Percentiles rank a stretch among this genome's conserved stretches.
phyloP scores from a whole-genome alignment of 2,329 filamentous ascomycete species.

The Fusarium fujikuroi region DNA sequence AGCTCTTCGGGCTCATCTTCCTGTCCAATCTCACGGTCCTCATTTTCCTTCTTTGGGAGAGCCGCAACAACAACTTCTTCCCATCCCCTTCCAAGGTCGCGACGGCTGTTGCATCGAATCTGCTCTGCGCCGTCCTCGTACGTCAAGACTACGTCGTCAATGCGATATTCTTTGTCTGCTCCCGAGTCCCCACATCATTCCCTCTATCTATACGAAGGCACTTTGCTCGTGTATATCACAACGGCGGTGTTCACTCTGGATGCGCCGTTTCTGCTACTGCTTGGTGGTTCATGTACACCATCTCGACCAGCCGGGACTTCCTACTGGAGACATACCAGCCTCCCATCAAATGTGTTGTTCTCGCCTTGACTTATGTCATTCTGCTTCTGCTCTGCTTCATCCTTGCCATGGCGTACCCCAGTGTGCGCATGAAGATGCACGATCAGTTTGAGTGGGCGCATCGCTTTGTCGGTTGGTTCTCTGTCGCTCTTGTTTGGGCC shows the following conservation, averaged over 20 bases:
- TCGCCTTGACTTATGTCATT: slow-evolving; percentile 45
- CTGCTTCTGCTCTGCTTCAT: slow-evolving; percentile 36
- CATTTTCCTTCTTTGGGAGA: slow-evolving; percentile 7
- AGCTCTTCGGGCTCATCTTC: slow-evolving; percentile 30
- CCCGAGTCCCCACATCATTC: slow-evolving; percentile 52
- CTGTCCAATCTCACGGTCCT: slow-evolving; percentile 18
- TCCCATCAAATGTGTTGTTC: slow-evolving; percentile 20
- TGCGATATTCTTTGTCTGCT: slow-evolving; percentile 54
- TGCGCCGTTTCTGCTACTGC: slow-evolving; percentile 53
- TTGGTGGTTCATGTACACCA: slow-evolving; percentile 52
- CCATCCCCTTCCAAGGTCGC: slow-evolving; percentile 19
- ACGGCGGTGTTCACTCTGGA: slow-evolving; percentile 58
- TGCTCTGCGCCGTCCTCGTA: slow-evolving; percentile 57
- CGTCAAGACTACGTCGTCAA: slow-evolving; percentile 63
- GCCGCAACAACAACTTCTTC: slow-evolving; percentile 19
- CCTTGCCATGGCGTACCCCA: slow-evolving; percentile 37
- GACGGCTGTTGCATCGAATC: slow-evolving; percentile 35
- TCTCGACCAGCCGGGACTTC: slow-evolving; percentile 26
- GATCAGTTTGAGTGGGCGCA: slow-evolving; percentile 74
- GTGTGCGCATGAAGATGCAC: slow-evolving; percentile 56
- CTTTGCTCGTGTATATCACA: slow-evolving; percentile 56
- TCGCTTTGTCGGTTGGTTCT: slow-evolving; percentile 73
- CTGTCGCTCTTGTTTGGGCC: slow-evolving; percentile 69
- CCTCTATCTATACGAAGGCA: slow-evolving; percentile 56
- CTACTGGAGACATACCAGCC: neutral